phyloP scores from a whole-genome alignment of 1,139 yeast genomes.

The Candida sanyaensis region DNA sequence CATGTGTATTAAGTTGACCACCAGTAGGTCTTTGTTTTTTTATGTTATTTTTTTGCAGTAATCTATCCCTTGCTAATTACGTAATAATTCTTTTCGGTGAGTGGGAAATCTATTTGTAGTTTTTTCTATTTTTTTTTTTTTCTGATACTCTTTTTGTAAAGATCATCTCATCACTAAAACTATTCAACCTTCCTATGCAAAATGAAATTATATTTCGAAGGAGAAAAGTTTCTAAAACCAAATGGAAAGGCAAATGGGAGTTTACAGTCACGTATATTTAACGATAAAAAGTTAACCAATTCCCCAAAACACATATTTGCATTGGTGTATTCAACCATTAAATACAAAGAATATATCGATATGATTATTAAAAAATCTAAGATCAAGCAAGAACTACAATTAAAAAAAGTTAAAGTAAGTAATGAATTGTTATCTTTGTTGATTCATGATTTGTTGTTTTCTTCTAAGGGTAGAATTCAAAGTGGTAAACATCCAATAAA shows the following conservation, averaged over 20 bases:
- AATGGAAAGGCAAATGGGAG: slow-evolving; percentile 35
- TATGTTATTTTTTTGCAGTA: slow-evolving; percentile 1
- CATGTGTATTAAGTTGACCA: too few species aligned
- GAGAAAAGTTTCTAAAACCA: slow-evolving; percentile 49
- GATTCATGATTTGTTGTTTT: slow-evolving; percentile 78
- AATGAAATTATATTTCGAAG: slow-evolving; percentile 67
- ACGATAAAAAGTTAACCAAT: slow-evolving; percentile 35
- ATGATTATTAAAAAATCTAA: slow-evolving; percentile 67
- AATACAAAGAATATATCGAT: slow-evolving; percentile 62
- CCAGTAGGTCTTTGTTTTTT: neutral
- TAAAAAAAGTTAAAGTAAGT: slow-evolving; percentile 39
- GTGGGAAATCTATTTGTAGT: neutral
- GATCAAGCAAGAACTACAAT: slow-evolving; percentile 41
- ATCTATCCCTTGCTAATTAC: neutral
- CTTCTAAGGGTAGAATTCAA: slow-evolving; percentile 79
- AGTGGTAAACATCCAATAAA: slow-evolving; percentile 88
- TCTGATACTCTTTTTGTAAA: neutral
- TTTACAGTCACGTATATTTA: slow-evolving; percentile 68
- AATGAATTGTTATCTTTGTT: slow-evolving; percentile 59
- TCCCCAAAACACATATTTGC: slow-evolving; percentile 85
- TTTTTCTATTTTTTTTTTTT: neutral
- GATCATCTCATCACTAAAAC: slow-evolving; percentile 2
- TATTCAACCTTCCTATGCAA: neutral
- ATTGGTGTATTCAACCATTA: slow-evolving; percentile 72
- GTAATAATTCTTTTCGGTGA: neutral